phyloP scores from a whole-genome alignment of 2,329 filamentous ascomycete genomes.

The Rhynchosporium secalis region DNA sequence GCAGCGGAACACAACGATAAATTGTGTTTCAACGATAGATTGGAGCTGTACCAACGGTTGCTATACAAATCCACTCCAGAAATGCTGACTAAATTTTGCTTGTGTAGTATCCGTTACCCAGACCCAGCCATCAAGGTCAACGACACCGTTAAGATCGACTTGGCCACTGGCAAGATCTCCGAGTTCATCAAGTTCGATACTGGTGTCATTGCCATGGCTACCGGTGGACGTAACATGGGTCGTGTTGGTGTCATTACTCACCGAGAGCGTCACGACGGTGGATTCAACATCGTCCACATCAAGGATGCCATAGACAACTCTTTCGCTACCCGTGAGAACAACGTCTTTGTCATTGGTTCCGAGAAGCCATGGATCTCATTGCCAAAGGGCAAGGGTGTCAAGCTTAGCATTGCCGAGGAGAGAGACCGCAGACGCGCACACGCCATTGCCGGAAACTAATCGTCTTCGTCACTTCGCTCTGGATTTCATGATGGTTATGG shows the following conservation, averaged over 20 bases:
- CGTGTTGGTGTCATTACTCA: conserved; percentile 99
- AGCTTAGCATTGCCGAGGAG: conserved; percentile 99
- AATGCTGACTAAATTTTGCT: conserved; percentile 38
- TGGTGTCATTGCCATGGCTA: conserved; percentile 96
- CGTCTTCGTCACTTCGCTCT: conserved; percentile 30
- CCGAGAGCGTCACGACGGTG: conserved; percentile 99
- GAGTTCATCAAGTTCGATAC: conserved; percentile 99
- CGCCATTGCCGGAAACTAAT: conserved; percentile 40
- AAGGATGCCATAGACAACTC: conserved; percentile 99
- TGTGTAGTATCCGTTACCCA: conserved; percentile 91
- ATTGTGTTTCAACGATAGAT: conserved; percentile 30
- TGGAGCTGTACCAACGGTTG: conserved; percentile 41
- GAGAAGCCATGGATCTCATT: conserved; percentile 99
- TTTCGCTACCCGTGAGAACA: conserved; percentile 98
- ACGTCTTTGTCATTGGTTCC: conserved; percentile 98
- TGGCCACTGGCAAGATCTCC: conserved; percentile 93
- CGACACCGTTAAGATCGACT: conserved; percentile 99
- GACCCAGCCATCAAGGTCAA: conserved; percentile 99
- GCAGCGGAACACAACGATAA: conserved; percentile 34
- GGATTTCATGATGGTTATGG: conserved; percentile 33
- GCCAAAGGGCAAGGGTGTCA: conserved; percentile 99
- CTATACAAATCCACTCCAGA: conserved; percentile 33
- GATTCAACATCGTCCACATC: conserved; percentile 99
- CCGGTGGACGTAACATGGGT: conserved; percentile 99
- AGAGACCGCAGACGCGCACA: conserved; percentile 89